Evolutionary conservation across 2,329 filamentous ascomycete species (phyloP).

Genomic region (Cercospora sesami): DNA sequence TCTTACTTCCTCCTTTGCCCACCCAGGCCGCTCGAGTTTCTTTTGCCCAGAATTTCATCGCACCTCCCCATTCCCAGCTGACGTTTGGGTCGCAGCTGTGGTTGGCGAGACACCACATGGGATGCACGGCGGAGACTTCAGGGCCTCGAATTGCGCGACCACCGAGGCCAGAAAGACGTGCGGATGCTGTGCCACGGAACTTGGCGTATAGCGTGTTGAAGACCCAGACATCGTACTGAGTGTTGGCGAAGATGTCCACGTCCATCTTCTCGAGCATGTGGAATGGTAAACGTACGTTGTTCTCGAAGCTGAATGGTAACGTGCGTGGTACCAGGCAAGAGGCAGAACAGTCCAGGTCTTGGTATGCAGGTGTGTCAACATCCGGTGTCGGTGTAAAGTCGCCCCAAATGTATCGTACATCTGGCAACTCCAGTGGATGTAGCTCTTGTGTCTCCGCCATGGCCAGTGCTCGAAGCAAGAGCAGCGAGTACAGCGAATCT

Average conservation of each 20-base stretch:
- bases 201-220: slow-evolving; percentile 91
- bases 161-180: slow-evolving; percentile 62
- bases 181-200: slow-evolving; percentile 88
- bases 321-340: slow-evolving; percentile 51
- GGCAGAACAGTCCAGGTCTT: slow-evolving; percentile 16
- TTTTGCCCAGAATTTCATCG: slow-evolving; percentile 69
- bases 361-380: slow-evolving; percentile 22
- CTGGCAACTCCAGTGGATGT: slow-evolving; percentile 60
- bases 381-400: slow-evolving; percentile 49
- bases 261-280: slow-evolving; percentile 84
- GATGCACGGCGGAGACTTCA: slow-evolving; percentile 90
- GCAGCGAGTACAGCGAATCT: slow-evolving; percentile 60
- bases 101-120: slow-evolving; percentile 94
- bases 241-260: slow-evolving; percentile 66
- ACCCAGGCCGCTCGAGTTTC: slow-evolving; percentile 57
- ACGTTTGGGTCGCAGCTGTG: slow-evolving; percentile 96
- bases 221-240: slow-evolving; percentile 71
- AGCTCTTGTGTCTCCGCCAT: slow-evolving; percentile 60
- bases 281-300: slow-evolving; percentile 71
- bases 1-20: slow-evolving; percentile 34
- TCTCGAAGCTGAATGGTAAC: slow-evolving; percentile 74
- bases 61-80: slow-evolving; percentile 85
- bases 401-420: slow-evolving; percentile 66
- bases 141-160: slow-evolving; percentile 70
- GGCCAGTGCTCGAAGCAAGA: slow-evolving; percentile 60